Evolutionary conservation across 2,329 filamentous ascomycete genomes (phyloP).

Genomic region (Pyricularia sp.): DNA sequence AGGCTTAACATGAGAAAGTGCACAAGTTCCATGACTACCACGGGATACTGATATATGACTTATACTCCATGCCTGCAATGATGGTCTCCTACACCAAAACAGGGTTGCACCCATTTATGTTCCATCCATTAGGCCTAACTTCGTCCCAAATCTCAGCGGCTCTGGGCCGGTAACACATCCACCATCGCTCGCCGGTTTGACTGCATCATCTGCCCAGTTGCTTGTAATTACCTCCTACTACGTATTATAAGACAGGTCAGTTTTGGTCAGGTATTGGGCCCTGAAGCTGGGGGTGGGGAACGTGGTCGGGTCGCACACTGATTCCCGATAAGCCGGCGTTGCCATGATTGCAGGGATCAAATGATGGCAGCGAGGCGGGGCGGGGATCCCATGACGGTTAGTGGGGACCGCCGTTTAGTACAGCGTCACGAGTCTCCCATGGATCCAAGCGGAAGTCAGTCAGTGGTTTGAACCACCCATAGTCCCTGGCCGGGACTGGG

Average conservation of each 20-base stretch:
- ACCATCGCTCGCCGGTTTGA: background rate
- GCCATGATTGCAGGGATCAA: conserved; percentile 5
- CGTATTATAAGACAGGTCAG: background rate
- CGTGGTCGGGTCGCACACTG: background rate
- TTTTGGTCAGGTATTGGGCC: background rate
- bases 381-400: background rate
- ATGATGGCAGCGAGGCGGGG: conserved; percentile 2
- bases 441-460: background rate
- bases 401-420: background rate
- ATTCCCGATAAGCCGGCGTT: background rate
- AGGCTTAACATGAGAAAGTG: background rate
- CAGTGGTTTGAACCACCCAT: background rate
- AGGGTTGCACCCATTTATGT: background rate
- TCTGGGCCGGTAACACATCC: background rate
- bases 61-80: background rate
- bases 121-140: background rate
- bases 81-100: background rate
- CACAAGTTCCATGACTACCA: background rate
- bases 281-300: background rate
- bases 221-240: background rate
- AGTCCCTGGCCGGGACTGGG: background rate
- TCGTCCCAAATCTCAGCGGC: background rate
- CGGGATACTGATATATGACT: background rate
- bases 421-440: background rate
- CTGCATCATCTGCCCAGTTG: background rate